Evolutionary conservation across 225 moss, liverwort and hornwort species (phyloP).

Genomic region (Anthoceros angustus): DNA sequence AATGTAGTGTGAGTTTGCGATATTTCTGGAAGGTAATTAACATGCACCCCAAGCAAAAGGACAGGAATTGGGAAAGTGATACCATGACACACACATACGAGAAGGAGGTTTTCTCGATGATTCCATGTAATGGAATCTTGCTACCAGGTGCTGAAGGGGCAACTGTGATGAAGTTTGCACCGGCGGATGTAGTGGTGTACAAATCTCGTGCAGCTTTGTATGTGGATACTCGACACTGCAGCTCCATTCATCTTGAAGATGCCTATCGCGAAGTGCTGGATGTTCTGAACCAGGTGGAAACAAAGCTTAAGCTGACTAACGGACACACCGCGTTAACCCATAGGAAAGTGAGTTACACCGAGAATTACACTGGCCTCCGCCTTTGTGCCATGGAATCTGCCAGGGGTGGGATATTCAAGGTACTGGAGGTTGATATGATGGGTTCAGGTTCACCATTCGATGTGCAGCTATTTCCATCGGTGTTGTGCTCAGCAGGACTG

Average conservation of each 20-base stretch:
- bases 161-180: slow-evolving; percentile 31
- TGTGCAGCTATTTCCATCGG: slow-evolving; percentile 33
- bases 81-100: neutral
- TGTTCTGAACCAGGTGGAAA: slow-evolving; percentile 29
- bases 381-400: neutral
- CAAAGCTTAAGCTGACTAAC: slow-evolving; percentile 8
- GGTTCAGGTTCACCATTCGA: slow-evolving; percentile 42
- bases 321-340: neutral
- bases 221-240: slow-evolving; percentile 38
- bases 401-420: slow-evolving; percentile 32
- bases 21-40: slow-evolving; percentile 22
- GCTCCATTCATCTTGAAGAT: slow-evolving; percentile 32
- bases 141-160: slow-evolving; percentile 22
- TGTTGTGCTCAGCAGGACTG: slow-evolving; percentile 53
- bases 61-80: slow-evolving; percentile 15
- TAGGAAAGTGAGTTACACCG: neutral
- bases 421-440: slow-evolving; percentile 36
- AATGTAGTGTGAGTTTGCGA: slow-evolving; percentile 22
- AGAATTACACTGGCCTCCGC: neutral
- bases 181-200: slow-evolving; percentile 28
- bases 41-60: slow-evolving; percentile 16
- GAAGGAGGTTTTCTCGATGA: slow-evolving; percentile 22
- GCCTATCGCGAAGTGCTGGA: slow-evolving; percentile 47
- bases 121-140: slow-evolving; percentile 45
- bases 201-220: slow-evolving; percentile 38